Evolutionary conservation across 2,329 filamentous ascomycete species (phyloP), one percentile per base, ranked within the genome.

Genomic region (Microdochium trichocladiopsis): DNA sequence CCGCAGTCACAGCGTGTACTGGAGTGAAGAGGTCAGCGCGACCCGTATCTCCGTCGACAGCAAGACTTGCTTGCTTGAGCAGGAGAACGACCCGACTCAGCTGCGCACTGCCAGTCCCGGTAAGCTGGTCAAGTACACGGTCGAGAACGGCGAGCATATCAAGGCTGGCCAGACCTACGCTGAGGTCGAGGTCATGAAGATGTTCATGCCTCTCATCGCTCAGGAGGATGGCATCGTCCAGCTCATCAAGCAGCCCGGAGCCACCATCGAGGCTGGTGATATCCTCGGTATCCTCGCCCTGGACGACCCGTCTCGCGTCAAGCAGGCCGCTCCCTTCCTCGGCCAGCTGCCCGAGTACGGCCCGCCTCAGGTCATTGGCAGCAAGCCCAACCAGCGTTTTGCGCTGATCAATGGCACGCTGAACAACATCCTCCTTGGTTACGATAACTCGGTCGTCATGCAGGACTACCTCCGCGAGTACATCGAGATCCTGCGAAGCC

Each of bases 151-250:
- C 55, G 82, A 91, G 61, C 94, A 99, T 69, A 84, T 99, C 71
- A 87, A 84, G 70, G 90, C 95, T 61, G 93, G 93, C 53, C 89
- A 97, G 71, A 79, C 93, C 31, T 99, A 91, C 66, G 94, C 94
- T 52, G 94, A 99, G 71, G 93, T 99, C 41, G 94, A 99, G 74
- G 94, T 99, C 72, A 99, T 99, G 94, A 99, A 99, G 82, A 99
- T 99, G 94, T 97, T 97, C 81, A 99, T 99, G 94, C 94, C 94
- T 64, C 80, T 99, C 52, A 82, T 99, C 56, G 89, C 94, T 2
- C 87, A 92, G 67, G 94, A 99, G 70, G 94, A 96, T 63, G 94
- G 94, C 77, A 82, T 95, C 51, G 93, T 99, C 52, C 94, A 96
- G 75, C 83, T 99, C 63, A 96, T 99, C 79, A 99, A 99, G 83